Evolutionary conservation across 2,329 filamentous ascomycete genomes (phyloP), one percentile per base, ranked within the genome.

Genomic region (Dendrostoma leiphaemia): DNA sequence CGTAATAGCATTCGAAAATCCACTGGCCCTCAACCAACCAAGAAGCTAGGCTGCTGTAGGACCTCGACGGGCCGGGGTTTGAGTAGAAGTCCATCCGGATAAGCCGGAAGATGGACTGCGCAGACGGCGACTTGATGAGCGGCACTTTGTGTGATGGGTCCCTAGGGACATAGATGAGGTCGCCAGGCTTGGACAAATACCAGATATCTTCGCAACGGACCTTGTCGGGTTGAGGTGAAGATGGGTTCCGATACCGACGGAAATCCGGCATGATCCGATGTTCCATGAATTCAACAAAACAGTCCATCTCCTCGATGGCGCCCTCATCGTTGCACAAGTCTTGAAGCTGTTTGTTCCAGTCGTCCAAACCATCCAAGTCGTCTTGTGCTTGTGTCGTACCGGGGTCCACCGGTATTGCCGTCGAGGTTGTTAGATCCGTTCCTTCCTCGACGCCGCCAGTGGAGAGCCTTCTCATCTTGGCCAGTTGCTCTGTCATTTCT

Each of bases 61-160:
- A n/a, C n/a, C n/a, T n/a, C n/a, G n/a, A n/a, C n/a, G n/a, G n/a
- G n/a, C n/a, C n/a, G n/a, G n/a, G n/a, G n/a, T n/a, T n/a, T n/a
- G n/a, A n/a, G n/a, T n/a, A n/a, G n/a, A n/a, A n/a, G n/a, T n/a
- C n/a, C n/a, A n/a, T n/a, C n/a, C n/a, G n/a, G n/a, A n/a, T 21
- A 15, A 52, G 1, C 0, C 49, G 31, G 1, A 46, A 2, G 4
- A 52, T 5, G 12, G 1, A 10, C 3, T 46, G 49, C 2, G 31
- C 13, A 8, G 2, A 6, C 2, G 17, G 2, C 2, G 23, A 17
- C 4, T 29, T 12, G 4, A 12, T 12, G 1, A 6, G 8, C 2
- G 0, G 0, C 4, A 21, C 0, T 4, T 1, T 7, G 4, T 2
- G 4, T 6, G 4, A 21, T 3, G 12, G 0, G 2, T 35, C 23